Percentiles rank a stretch among this genome's conserved stretches.
These are phyloP conservation scores for Dioscorea cayenensis DNA, from an alignment of 116 monocot species.

Conservation along the genomic window DNA sequence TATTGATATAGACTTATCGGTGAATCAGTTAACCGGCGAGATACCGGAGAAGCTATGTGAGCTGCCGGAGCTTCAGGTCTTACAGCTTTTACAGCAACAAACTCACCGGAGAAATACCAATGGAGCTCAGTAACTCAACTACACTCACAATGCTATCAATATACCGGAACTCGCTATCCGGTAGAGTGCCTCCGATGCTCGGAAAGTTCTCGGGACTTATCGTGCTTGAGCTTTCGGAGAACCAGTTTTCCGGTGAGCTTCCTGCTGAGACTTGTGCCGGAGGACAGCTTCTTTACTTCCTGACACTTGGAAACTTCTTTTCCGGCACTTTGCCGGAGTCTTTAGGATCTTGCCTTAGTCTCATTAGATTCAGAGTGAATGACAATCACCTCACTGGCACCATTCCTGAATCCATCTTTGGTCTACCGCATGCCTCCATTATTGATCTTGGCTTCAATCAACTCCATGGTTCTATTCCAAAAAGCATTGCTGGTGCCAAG, in stretches of 20 bases:
- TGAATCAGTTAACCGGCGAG: conserved; percentile 58
- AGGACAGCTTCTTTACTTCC: conserved; percentile 61
- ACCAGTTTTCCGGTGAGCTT: conserved; percentile 57
- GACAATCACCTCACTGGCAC: conserved; percentile 59
- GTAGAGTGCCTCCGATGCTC: conserved; percentile 47
- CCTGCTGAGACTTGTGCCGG: conserved; percentile 51
- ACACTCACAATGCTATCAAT: conserved; percentile 54
- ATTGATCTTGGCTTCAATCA: conserved; percentile 70
- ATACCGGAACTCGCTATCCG: conserved; percentile 69
- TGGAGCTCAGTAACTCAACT: conserved; percentile 70
- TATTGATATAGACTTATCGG: conserved; percentile 71
- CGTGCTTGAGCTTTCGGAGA: conserved; percentile 84
- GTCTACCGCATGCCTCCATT: conserved; percentile 64
- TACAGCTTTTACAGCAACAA: conserved; percentile 81
- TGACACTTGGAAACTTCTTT: conserved; percentile 68
- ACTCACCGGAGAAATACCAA: conserved; percentile 68
- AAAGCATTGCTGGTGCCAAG: conserved; percentile 49
- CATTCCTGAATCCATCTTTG: conserved; percentile 50
- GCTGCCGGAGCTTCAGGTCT: conserved; percentile 45
- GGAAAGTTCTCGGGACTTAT: conserved; percentile 54
- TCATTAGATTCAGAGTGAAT: conserved; percentile 76
- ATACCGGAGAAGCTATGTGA: conserved; percentile 51
- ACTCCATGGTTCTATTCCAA: conserved; percentile 53
- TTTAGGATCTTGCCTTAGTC: conserved; percentile 41
- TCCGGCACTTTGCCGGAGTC: conserved; percentile 51